Percentiles rank a stretch among this genome's conserved stretches.
Evolutionary conservation across 495 filamentous ascomycete genomes (phyloP).

Genomic region (Hypoxylon rickii): DNA sequence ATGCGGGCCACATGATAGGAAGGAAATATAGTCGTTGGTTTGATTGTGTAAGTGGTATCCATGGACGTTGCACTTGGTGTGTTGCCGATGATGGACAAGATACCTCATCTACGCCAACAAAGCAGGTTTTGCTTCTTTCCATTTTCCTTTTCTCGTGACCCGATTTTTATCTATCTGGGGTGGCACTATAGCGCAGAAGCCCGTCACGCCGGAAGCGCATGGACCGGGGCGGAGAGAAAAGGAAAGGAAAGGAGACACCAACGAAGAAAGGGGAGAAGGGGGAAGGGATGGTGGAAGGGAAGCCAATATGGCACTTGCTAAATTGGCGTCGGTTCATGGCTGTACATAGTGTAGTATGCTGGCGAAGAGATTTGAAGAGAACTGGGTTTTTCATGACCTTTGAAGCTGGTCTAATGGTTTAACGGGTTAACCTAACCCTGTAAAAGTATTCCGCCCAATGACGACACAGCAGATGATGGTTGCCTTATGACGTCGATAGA

Average conservation of each 20-base stretch:
- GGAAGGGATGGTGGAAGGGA: conserved; percentile 8
- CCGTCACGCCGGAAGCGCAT: conserved; percentile 12
- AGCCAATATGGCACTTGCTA: conserved; percentile 29
- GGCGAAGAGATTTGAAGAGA: conserved; percentile 11
- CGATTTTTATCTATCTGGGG: conserved; percentile 17
- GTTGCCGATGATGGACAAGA: too few species aligned
- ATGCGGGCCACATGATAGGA: too few species aligned
- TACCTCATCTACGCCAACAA: conserved; percentile 24
- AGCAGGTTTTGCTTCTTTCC: not conserved
- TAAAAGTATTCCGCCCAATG: conserved; percentile 32
- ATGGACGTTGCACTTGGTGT: too few species aligned
- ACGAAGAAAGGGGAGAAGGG: conserved; percentile 10
- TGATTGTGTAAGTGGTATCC: too few species aligned
- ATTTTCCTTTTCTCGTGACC: conserved; percentile 1
- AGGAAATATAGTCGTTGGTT: too few species aligned
- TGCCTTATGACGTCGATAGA: conserved; percentile 32
- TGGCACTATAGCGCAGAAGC: conserved; percentile 19
- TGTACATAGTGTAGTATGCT: conserved; percentile 20
- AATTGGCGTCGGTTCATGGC: conserved; percentile 9
- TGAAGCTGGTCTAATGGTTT: conserved; percentile 24
- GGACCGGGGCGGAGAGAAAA: conserved; percentile 21
- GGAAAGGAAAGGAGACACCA: conserved; percentile 2
- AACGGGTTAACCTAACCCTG: conserved; percentile 15
- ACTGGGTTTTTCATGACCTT: conserved; percentile 11
- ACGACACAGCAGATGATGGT: conserved; percentile 29